phyloP scores from a whole-genome alignment of 805 yeast species.

The Candida ulmi region DNA sequence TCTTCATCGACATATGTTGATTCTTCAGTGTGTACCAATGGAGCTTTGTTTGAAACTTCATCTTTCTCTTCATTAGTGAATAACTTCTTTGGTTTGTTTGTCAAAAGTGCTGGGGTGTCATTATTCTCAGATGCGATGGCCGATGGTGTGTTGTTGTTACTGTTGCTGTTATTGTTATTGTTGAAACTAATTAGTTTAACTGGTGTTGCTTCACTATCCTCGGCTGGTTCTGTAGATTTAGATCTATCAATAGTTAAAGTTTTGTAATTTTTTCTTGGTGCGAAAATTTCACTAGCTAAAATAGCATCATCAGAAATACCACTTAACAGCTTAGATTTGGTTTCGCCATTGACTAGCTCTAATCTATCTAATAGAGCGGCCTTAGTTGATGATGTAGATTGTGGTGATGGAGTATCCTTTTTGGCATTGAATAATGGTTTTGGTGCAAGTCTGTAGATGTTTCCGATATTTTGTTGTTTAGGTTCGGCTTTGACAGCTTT shows the following conservation, averaged over 20 bases:
- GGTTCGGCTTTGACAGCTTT: constrained; percentile 45
- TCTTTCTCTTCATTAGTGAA: constrained; percentile 3
- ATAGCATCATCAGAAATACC: constrained; percentile 61
- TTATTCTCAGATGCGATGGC: too few relatives aligned
- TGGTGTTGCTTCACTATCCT: constrained; percentile 4
- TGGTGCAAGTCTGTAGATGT: constrained; percentile 63
- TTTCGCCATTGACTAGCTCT: constrained; percentile 1
- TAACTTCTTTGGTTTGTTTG: not conserved
- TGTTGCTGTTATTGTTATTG: not conserved
- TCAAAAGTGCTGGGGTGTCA: not conserved
- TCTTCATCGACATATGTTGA: constrained; percentile 38
- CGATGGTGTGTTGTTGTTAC: not conserved
- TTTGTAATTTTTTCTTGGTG: constrained; percentile 52
- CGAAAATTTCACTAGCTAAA: constrained; percentile 63
- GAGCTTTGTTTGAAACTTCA: not conserved
- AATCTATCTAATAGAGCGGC: not conserved
- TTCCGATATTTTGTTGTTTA: constrained; percentile 53
- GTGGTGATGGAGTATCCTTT: not conserved
- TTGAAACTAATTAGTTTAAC: constrained; percentile 9
- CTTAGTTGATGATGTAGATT: not conserved
- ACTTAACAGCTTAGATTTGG: constrained; percentile 30
- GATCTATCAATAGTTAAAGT: constrained; percentile 47
- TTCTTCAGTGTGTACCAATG: constrained; percentile 4
- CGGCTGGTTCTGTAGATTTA: not conserved
- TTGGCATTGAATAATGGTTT: constrained; percentile 43